Percentiles rank a stretch among this genome's conserved stretches.
phyloP scores from a whole-genome alignment of 345 rosid genomes.

The Mercurialis annua region DNA sequence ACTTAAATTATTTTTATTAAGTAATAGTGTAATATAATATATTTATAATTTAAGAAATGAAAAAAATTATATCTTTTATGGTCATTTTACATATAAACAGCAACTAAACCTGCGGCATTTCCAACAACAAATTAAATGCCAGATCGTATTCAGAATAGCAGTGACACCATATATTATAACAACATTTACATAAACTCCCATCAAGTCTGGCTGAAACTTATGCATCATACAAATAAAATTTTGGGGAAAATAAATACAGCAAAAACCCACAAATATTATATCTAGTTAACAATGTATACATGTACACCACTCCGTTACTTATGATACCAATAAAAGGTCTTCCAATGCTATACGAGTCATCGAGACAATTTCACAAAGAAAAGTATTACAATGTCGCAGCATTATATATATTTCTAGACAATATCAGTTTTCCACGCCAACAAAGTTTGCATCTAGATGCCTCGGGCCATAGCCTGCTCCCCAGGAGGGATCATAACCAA shows the following conservation, averaged over 20 bases:
- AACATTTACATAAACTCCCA: too few relatives aligned
- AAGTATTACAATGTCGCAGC: background rate
- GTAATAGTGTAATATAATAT: too few relatives aligned
- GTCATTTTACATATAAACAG: too few relatives aligned
- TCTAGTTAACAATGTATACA: background rate
- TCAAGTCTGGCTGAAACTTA: too few relatives aligned
- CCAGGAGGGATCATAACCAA: slow-evolving; percentile 69
- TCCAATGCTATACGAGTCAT: background rate
- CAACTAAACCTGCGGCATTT: too few relatives aligned
- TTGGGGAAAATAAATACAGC: background rate
- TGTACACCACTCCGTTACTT: background rate
- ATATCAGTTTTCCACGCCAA: background rate
- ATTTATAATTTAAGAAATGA: too few relatives aligned
- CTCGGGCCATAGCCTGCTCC: slow-evolving; percentile 74
- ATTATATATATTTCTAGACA: slow-evolving; percentile 5
- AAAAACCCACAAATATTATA: background rate
- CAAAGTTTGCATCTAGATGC: slow-evolving; percentile 27
- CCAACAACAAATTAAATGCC: too few relatives aligned
- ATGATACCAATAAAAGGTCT: background rate
- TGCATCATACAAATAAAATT: too few relatives aligned
- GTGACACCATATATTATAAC: too few relatives aligned
- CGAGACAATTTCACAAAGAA: background rate
- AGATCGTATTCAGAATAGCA: too few relatives aligned
- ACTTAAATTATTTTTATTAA: too few relatives aligned
- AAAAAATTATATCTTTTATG: too few relatives aligned